These are phyloP conservation scores for Annulohypoxylon nitens DNA, from an alignment of 495 filamentous ascomycete species.

Conservation along the genomic window DNA sequence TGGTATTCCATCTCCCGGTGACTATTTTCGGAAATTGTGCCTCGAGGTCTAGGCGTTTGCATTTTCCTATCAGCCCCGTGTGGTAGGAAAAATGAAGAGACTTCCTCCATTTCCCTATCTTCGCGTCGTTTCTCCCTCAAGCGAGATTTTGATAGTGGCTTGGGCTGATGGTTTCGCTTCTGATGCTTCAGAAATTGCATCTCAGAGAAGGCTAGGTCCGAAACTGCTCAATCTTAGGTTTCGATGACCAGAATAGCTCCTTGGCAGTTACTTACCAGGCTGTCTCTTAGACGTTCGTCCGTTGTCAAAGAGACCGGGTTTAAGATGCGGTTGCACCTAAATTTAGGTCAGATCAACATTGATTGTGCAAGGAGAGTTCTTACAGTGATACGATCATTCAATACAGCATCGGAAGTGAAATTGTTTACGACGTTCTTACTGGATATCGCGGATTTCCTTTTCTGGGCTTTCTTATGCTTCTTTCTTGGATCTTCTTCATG, in stretches of 20 bases:
- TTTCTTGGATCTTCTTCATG: slow-evolving; percentile 47
- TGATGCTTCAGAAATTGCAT: slow-evolving; percentile 69
- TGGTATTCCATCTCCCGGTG: neutral
- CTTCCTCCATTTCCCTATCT: slow-evolving; percentile 54
- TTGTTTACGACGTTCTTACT: slow-evolving; percentile 69
- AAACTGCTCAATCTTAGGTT: slow-evolving; percentile 59
- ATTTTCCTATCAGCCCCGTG: slow-evolving; percentile 16
- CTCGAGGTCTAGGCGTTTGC: slow-evolving; percentile 5
- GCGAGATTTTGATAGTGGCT: slow-evolving; percentile 39
- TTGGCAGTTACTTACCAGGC: slow-evolving; percentile 62
- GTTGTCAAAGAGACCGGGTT: slow-evolving; percentile 77
- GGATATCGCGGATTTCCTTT: slow-evolving; percentile 48
- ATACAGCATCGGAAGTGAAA: slow-evolving; percentile 75
- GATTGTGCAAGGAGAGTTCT: slow-evolving; percentile 33
- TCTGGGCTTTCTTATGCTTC: slow-evolving; percentile 53
- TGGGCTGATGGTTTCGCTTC: slow-evolving; percentile 29
- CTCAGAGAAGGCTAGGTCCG: slow-evolving; percentile 76
- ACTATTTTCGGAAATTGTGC: neutral
- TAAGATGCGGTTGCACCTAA: slow-evolving; percentile 68
- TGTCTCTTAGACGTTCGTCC: slow-evolving; percentile 72
- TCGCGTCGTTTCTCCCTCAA: slow-evolving; percentile 47
- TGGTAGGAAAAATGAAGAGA: slow-evolving; percentile 58
- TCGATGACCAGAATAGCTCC: neutral
- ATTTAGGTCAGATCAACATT: slow-evolving; percentile 44
- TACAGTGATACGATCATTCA: slow-evolving; percentile 73